Evolutionary conservation across 768 basidiomycete species (phyloP).

Genomic region (Mycena filopes): DNA sequence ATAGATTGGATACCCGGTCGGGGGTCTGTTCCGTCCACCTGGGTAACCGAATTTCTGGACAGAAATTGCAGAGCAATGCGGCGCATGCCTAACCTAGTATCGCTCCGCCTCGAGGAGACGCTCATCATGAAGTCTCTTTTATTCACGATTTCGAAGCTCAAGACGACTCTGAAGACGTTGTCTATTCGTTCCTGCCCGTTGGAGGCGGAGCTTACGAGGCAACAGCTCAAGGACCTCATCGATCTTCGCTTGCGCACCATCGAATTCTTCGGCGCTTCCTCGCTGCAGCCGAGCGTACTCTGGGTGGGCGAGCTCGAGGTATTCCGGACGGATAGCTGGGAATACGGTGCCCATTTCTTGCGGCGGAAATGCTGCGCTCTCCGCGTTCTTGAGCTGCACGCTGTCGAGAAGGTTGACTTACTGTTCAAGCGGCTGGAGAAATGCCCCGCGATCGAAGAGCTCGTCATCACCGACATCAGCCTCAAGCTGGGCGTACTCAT

Average conservation of each 20-base stretch:
- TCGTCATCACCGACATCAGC: constrained; percentile 14
- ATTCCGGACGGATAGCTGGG: constrained; percentile 27
- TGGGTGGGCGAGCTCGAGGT: constrained; percentile 12
- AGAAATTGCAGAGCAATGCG: constrained; percentile 9
- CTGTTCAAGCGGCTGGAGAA: constrained; percentile 22
- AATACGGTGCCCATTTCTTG: constrained; percentile 20
- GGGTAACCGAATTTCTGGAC: constrained; percentile 7
- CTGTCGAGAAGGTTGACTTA: constrained; percentile 11
- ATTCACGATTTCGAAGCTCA: constrained; percentile 7
- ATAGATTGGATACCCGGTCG: constrained; percentile 16
- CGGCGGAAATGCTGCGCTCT: constrained; percentile 22
- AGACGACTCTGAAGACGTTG: constrained; percentile 8
- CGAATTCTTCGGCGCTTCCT: constrained; percentile 8
- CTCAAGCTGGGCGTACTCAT: neutral
- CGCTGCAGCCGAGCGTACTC: constrained; percentile 13
- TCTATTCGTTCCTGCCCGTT: constrained; percentile 24
- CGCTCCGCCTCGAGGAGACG: constrained; percentile 10
- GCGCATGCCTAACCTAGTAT: constrained; percentile 15
- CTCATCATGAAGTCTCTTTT: constrained; percentile 20
- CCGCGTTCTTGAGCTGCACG: constrained; percentile 25
- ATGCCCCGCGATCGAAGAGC: constrained; percentile 26
- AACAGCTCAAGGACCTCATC: neutral
- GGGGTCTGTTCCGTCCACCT: no score
- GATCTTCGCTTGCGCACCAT: constrained; percentile 10
- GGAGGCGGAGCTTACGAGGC: neutral